Conservation (phyloP, 768 basidiomycete genomes). For the Piloderma croceum region DNA sequence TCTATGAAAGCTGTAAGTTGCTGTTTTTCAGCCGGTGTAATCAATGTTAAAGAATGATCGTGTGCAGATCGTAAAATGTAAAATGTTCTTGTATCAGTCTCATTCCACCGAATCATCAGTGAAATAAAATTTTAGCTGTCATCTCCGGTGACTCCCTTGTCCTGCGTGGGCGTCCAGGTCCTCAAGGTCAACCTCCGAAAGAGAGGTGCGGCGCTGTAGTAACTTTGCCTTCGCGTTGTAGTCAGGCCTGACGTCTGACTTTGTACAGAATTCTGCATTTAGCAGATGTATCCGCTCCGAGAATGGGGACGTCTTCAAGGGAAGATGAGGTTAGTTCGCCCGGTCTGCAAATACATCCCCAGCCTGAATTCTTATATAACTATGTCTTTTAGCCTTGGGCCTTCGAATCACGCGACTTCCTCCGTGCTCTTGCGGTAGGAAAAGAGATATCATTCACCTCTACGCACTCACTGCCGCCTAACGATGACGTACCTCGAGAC, state of each 20-base stretch:
- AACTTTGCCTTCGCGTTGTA: slow-evolving; percentile 3
- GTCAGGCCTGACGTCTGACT: slow-evolving; percentile 9
- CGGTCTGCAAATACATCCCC: background rate
- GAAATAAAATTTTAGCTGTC: slow-evolving; percentile 52
- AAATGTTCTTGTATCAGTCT: slow-evolving; percentile 42
- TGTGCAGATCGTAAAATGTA: slow-evolving; percentile 38
- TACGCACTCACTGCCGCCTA: slow-evolving; percentile 70
- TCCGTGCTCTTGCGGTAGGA: slow-evolving; percentile 80
- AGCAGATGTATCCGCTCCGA: slow-evolving; percentile 80
- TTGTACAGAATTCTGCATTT: slow-evolving; percentile 76
- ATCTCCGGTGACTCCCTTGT: slow-evolving; percentile 88
- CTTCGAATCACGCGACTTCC: slow-evolving; percentile 88
- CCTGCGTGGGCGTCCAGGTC: slow-evolving; percentile 67
- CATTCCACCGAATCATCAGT: slow-evolving; percentile 16
- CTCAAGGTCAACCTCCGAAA: slow-evolving; percentile 84
- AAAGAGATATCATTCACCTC: slow-evolving; percentile 86
- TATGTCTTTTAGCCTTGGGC: slow-evolving; percentile 64
- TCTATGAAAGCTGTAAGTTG: slow-evolving; percentile 74
- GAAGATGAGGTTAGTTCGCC: slow-evolving; percentile 72
- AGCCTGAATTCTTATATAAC: slow-evolving; percentile 2
- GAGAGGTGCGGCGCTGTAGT: slow-evolving; percentile 55
- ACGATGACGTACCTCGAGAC: slow-evolving; percentile 74
- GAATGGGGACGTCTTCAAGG: slow-evolving; percentile 73
- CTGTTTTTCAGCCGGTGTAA: background rate
- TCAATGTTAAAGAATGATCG: background rate